Conservation (phyloP, 2,329 filamentous ascomycete species). For the Neofusicoccum umdonicola region DNA sequence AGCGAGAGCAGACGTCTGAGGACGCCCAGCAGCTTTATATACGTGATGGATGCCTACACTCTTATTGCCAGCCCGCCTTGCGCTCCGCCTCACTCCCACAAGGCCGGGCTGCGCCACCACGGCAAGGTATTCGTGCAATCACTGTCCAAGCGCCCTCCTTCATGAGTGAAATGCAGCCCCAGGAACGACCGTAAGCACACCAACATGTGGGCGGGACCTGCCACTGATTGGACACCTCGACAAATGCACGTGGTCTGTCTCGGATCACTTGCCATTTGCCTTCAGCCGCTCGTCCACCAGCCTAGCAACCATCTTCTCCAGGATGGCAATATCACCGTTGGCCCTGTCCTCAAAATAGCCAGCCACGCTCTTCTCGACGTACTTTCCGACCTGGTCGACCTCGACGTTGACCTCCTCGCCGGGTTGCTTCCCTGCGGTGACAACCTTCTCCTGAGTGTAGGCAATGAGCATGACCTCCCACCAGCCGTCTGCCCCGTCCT, state of each 20-base stretch:
- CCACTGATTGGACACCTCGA: neutral
- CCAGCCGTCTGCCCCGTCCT: slow-evolving; percentile 78
- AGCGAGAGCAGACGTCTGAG: neutral
- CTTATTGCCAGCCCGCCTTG: slow-evolving; percentile 4
- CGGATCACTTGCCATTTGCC: slow-evolving; percentile 31
- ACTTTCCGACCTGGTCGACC: slow-evolving; percentile 85
- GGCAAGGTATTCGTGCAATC: slow-evolving; percentile 10
- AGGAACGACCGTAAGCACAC: slow-evolving; percentile 6
- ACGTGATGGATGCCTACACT: slow-evolving; percentile 9
- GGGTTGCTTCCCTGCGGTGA: slow-evolving; percentile 72
- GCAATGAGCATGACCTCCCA: slow-evolving; percentile 96
- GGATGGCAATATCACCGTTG: slow-evolving; percentile 49
- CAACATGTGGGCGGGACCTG: neutral
- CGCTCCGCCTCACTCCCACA: slow-evolving; percentile 16
- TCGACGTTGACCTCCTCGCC: slow-evolving; percentile 89
- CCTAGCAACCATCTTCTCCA: slow-evolving; percentile 58
- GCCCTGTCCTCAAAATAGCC: slow-evolving; percentile 67
- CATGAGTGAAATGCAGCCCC: slow-evolving; percentile 1
- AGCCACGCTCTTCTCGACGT: slow-evolving; percentile 83
- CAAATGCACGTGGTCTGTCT: slow-evolving; percentile 3
- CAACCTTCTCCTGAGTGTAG: slow-evolving; percentile 91
- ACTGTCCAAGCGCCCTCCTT: slow-evolving; percentile 1
- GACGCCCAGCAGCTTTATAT: slow-evolving; percentile 14
- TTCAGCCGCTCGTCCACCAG: slow-evolving; percentile 70
- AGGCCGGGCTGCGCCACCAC: slow-evolving; percentile 13